Evolutionary conservation across 306 rosid genomes (phyloP).

Genomic region (Crotalaria pallida): DNA sequence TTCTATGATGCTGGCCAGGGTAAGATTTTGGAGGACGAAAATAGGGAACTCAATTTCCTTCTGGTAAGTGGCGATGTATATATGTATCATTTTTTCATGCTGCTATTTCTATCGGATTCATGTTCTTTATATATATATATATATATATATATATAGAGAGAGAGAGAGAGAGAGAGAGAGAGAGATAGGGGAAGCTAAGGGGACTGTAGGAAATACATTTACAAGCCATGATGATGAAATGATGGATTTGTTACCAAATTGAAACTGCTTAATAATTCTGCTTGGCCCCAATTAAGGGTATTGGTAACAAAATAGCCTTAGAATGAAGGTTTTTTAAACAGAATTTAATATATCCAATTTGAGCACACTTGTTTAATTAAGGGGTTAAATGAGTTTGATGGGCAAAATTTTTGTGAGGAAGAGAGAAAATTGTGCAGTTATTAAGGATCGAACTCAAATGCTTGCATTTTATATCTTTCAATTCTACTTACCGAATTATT

Average conservation of each 20-base stretch:
- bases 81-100: background rate
- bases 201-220: too few species aligned
- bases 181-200: too few species aligned
- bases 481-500: too few species aligned
- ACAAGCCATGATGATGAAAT: background rate
- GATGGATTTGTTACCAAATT: background rate
- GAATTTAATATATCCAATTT: too few species aligned
- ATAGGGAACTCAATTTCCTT: constrained; percentile 54
- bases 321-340: background rate
- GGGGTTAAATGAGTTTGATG: too few species aligned
- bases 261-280: background rate
- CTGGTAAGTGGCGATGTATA: constrained; percentile 45
- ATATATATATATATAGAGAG: background rate
- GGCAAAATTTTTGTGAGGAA: too few species aligned
- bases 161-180: too few species aligned
- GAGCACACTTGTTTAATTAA: too few species aligned
- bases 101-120: background rate
- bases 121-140: background rate
- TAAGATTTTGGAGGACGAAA: constrained; percentile 59
- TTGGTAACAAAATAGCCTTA: background rate
- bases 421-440: too few species aligned
- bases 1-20: constrained; percentile 27
- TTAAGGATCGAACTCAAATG: too few species aligned
- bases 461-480: too few species aligned
- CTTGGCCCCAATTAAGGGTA: background rate